A percentile compares a stretch with the other conserved stretches of the same genome.
Conservation (phyloP, 2,329 filamentous ascomycete genomes). For the Cladosporium sp. region DNA sequence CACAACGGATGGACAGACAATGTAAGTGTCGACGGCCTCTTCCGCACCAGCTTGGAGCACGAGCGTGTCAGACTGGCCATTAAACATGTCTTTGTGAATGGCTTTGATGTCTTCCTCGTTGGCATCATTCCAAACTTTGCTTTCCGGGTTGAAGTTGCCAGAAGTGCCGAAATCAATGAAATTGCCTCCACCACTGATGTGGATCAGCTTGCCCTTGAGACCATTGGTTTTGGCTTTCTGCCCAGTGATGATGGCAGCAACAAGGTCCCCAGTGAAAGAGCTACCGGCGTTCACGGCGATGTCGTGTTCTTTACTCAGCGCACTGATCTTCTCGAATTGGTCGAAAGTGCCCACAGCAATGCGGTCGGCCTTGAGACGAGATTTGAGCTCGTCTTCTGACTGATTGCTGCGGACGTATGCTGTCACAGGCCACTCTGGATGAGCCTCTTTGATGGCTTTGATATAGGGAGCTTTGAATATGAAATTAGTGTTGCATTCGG, state of each 20-base stretch:
- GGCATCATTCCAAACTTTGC: slow-evolving; percentile 10
- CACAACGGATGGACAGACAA: slow-evolving; percentile 5
- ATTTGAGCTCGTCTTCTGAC: background rate
- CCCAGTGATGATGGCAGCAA: slow-evolving; percentile 2
- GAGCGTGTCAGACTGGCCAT: slow-evolving; percentile 10
- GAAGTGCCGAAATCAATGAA: slow-evolving; percentile 9
- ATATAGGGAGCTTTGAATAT: background rate
- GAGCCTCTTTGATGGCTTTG: slow-evolving; percentile 4
- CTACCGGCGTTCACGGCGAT: slow-evolving; percentile 5
- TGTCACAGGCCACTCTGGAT: slow-evolving; percentile 4
- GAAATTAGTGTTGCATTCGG: background rate
- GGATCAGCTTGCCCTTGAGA: slow-evolving; percentile 2
- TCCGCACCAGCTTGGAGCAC: slow-evolving; percentile 6
- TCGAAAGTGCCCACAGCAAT: background rate
- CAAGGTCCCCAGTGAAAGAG: slow-evolving; percentile 6
- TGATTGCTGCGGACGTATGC: slow-evolving; percentile 3
- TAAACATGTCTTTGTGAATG: slow-evolving; percentile 18
- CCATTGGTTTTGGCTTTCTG: background rate
- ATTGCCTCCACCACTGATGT: slow-evolving; percentile 6
- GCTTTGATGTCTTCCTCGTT: slow-evolving; percentile 16
- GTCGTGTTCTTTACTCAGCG: slow-evolving; percentile 6
- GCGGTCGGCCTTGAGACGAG: background rate
- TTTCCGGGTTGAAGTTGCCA: slow-evolving; percentile 9
- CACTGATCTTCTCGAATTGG: slow-evolving; percentile 3
- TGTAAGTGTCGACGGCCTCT: slow-evolving; percentile 2